phyloP scores from a whole-genome alignment of 129 eudicot species.

The Saposhnikovia divaricata region DNA sequence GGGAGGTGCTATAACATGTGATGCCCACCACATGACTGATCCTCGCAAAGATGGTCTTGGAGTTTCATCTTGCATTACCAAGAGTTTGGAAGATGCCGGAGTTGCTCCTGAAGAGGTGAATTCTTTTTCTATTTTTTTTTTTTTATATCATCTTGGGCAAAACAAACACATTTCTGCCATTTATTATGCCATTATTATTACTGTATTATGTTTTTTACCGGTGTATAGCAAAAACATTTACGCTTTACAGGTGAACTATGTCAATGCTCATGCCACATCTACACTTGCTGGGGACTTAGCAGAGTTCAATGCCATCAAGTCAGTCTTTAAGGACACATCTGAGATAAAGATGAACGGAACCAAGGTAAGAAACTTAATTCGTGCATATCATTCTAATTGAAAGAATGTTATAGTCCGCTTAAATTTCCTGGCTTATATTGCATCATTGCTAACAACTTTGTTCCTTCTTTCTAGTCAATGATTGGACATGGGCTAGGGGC shows the following conservation, averaged over 20 bases:
- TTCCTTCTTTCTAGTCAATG: conserved; percentile 44
- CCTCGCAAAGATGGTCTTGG: conserved; percentile 82
- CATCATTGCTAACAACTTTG: conserved; percentile 8
- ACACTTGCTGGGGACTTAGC: conserved; percentile 81
- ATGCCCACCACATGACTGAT: conserved; percentile 90
- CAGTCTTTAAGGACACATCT: conserved; percentile 58
- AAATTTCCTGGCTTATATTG: not conserved
- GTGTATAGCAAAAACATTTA: too few relatives aligned
- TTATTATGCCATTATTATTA: too few relatives aligned
- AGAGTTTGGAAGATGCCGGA: conserved; percentile 61
- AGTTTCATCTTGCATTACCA: conserved; percentile 67
- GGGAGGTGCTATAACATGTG: conserved; percentile 81
- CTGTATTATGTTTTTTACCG: not conserved
- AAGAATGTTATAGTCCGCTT: not conserved
- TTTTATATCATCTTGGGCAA: not conserved
- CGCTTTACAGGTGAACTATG: conserved; percentile 56
- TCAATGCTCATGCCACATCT: conserved; percentile 79
- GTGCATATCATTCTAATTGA: not conserved
- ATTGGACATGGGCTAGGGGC: conserved; percentile 87
- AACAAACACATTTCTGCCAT: not conserved
- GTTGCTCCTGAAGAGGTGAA: conserved; percentile 69
- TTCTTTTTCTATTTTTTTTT: not conserved
- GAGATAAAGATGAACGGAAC: conserved; percentile 84
- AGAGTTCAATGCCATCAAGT: conserved; percentile 66
- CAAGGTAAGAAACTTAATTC: conserved; percentile 36